Evolutionary conservation across 164 flowering plant species (phyloP).

Genomic region (Chimonanthus salicifolius): DNA sequence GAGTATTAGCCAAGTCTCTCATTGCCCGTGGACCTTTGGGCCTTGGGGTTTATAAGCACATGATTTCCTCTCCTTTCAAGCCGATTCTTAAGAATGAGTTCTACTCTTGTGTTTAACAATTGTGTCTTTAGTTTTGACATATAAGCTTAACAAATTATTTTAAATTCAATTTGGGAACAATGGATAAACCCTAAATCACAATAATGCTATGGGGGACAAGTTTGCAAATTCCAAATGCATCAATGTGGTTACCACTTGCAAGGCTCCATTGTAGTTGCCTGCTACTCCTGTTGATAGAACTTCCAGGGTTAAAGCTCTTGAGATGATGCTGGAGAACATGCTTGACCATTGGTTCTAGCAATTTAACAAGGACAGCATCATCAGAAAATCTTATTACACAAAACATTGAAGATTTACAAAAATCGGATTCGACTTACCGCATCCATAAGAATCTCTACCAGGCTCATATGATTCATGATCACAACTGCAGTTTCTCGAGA

Average conservation of each 20-base stretch:
- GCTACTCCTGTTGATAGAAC: constrained; percentile 80
- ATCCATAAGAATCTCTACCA: constrained; percentile 90
- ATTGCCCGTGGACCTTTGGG: too few relatives aligned
- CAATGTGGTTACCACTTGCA: constrained; percentile 61
- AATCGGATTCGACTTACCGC: constrained; percentile 41
- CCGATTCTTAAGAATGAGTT: too few relatives aligned
- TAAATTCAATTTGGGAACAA: too few relatives aligned
- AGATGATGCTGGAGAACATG: constrained; percentile 69
- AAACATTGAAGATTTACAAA: not conserved
- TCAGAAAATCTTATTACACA: not conserved
- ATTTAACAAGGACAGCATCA: not conserved
- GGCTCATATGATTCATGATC: constrained; percentile 54
- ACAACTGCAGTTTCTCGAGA: constrained; percentile 63
- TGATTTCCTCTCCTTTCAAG: too few relatives aligned
- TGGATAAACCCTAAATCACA: too few relatives aligned
- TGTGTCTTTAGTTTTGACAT: too few relatives aligned
- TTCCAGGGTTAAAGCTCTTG: constrained; percentile 64
- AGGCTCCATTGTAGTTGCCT: constrained; percentile 81
- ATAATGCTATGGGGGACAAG: too few relatives aligned
- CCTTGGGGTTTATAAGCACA: too few relatives aligned
- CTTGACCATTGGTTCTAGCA: constrained; percentile 67
- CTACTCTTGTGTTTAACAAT: too few relatives aligned
- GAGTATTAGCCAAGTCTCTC: too few relatives aligned
- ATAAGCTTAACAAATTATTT: too few relatives aligned
- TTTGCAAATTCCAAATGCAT: too few relatives aligned